A percentile compares a stretch with the other conserved stretches of the same genome.
phyloP scores from a whole-genome alignment of 768 basidiomycete genomes.

The Suillus plorans region DNA sequence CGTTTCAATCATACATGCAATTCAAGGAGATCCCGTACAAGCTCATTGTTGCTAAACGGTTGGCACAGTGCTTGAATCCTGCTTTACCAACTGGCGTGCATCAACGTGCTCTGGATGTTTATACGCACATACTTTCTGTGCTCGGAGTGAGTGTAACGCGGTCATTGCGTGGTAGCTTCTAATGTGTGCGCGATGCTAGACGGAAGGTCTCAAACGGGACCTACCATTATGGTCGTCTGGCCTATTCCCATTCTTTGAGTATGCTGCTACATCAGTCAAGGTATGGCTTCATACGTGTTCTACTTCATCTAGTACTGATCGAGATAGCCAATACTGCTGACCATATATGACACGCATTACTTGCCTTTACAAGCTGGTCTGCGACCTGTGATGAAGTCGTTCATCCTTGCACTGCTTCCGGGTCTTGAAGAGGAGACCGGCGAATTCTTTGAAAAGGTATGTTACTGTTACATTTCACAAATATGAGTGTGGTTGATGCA shows the following conservation, averaged over 20 bases:
- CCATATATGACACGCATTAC: constrained; percentile 92
- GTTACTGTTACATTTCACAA: neutral
- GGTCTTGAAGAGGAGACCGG: constrained; percentile 97
- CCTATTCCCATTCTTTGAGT: constrained; percentile 97
- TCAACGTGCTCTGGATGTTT: constrained; percentile 94
- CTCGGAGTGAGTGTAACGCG: constrained; percentile 65
- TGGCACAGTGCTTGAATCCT: constrained; percentile 97
- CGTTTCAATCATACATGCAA: constrained; percentile 89
- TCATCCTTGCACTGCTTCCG: constrained; percentile 90
- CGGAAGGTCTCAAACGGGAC: constrained; percentile 84
- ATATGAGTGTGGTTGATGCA: constrained; percentile 11
- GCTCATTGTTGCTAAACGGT: constrained; percentile 88
- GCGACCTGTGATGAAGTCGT: constrained; percentile 90
- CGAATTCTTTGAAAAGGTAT: constrained; percentile 92
- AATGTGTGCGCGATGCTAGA: constrained; percentile 41
- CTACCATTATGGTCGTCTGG: constrained; percentile 94
- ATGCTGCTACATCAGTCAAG: constrained; percentile 98
- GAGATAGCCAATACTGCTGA: constrained; percentile 76
- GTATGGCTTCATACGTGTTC: constrained; percentile 36
- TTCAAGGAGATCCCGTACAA: constrained; percentile 97
- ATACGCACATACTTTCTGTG: constrained; percentile 86
- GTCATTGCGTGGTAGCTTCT: constrained; percentile 6
- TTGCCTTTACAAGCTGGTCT: constrained; percentile 79
- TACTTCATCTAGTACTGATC: neutral
- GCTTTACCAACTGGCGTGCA: constrained; percentile 96